Percentiles rank a stretch among this genome's conserved stretches.
These are phyloP conservation scores for Urochloa ruziziensis DNA, from an alignment of 176 grass and related monocot genomes.

Conservation along the genomic window DNA sequence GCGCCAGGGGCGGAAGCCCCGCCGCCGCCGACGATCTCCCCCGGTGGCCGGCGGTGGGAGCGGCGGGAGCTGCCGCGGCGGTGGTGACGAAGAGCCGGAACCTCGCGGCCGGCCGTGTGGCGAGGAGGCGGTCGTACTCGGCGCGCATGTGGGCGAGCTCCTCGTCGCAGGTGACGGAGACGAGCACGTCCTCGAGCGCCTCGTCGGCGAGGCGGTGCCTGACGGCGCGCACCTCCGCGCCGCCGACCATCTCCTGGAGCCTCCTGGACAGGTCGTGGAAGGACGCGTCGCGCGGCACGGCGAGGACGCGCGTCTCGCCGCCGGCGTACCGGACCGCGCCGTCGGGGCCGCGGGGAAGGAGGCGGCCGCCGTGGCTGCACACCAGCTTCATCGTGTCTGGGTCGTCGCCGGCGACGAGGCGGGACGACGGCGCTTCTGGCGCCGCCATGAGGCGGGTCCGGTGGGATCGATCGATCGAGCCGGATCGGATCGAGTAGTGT, in stretches of 20 bases:
- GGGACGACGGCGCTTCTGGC: background rate
- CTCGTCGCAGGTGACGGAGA: constrained; percentile 49
- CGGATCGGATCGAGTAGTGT: too few relatives aligned
- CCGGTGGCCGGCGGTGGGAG: background rate
- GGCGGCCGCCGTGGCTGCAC: constrained; percentile 42
- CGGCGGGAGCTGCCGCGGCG: too few relatives aligned
- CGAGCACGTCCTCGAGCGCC: constrained; percentile 27
- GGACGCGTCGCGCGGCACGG: constrained; percentile 10
- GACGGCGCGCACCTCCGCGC: background rate
- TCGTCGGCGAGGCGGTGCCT: constrained; percentile 37
- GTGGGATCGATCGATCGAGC: background rate
- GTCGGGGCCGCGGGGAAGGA: too few relatives aligned
- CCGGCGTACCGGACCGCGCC: constrained; percentile 25
- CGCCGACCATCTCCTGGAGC: constrained; percentile 4
- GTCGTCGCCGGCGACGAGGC: background rate
- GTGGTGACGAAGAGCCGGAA: constrained; percentile 39
- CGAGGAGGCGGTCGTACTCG: constrained; percentile 42
- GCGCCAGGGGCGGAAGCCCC: background rate
- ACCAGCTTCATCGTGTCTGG: constrained; percentile 7
- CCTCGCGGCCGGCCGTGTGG: background rate
- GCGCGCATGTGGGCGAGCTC: constrained; percentile 42
- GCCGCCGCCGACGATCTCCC: background rate
- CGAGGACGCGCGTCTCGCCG: constrained; percentile 34
- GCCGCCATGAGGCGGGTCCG: background rate
- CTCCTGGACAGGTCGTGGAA: background rate